These are phyloP conservation scores for Puccinia polysora DNA, from an alignment of 1,284 basidiomycete genomes.

Conservation along the genomic window DNA sequence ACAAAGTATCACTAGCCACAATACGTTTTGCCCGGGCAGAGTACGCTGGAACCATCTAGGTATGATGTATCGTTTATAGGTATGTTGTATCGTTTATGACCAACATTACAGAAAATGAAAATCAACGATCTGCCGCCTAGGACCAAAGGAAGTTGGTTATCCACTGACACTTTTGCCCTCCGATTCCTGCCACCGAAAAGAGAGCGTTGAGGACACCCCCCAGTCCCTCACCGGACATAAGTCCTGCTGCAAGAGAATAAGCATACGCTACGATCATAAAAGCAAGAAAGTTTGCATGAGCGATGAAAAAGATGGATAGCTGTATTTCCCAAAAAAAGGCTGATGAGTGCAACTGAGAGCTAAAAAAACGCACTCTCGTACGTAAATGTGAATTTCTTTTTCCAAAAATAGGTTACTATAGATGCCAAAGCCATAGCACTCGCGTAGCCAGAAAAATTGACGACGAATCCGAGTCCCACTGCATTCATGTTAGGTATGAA, in stretches of 20 bases:
- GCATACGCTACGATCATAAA: slow-evolving; percentile 57
- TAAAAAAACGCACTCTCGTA: slow-evolving; percentile 53
- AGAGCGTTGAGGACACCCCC: slow-evolving; percentile 64
- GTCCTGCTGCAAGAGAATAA: slow-evolving; percentile 62
- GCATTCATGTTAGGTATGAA: slow-evolving; percentile 67
- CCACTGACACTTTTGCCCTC: slow-evolving; percentile 11
- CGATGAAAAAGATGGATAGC: background rate
- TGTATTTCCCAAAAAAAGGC: background rate
- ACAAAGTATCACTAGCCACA: slow-evolving; percentile 7
- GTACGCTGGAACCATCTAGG: background rate
- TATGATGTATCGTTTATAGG: background rate
- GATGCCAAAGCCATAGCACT: slow-evolving; percentile 58
- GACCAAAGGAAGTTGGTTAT: no score
- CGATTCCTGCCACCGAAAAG: slow-evolving; percentile 49
- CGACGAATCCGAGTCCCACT: slow-evolving; percentile 61
- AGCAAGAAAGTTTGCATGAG: background rate
- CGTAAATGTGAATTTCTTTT: slow-evolving; percentile 55
- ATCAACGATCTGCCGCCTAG: no score
- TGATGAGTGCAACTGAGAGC: background rate
- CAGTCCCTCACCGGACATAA: slow-evolving; percentile 66
- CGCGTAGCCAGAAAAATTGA: slow-evolving; percentile 58
- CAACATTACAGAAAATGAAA: no score
- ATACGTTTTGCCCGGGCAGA: slow-evolving; percentile 3
- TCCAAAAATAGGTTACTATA: slow-evolving; percentile 56
- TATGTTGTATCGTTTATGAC: no score